Conservation (phyloP, 169 alveolate genomes). For the Cryptosporidium canis region DNA sequence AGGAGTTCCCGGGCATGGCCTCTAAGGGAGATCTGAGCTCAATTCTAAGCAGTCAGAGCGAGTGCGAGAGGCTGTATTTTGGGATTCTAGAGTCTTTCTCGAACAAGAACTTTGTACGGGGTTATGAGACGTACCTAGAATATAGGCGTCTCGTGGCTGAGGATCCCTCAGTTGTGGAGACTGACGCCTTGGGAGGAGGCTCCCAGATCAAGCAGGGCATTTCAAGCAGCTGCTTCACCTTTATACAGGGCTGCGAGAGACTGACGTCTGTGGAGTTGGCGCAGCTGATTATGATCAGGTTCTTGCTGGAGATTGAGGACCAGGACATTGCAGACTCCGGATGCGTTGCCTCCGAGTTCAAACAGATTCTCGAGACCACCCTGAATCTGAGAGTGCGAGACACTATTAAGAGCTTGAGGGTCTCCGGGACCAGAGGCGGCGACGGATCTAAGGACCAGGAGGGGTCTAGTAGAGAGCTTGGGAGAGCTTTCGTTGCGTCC, state of each 20-base stretch:
- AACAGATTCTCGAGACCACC: background rate
- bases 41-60: background rate
- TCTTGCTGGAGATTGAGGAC: constrained; percentile 3
- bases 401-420: background rate
- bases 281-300: constrained; percentile 15
- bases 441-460: background rate
- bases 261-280: constrained; percentile 22
- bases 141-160: background rate
- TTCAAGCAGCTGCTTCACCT: constrained; percentile 9
- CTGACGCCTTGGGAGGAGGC: background rate
- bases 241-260: constrained; percentile 20
- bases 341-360: background rate
- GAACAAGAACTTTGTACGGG: constrained; percentile 2
- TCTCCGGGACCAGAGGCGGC: background rate
- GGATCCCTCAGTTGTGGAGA: background rate
- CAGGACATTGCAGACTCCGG: background rate
- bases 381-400: background rate
- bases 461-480: background rate
- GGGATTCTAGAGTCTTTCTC: constrained; percentile 3
- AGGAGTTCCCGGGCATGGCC: constrained; percentile 6
- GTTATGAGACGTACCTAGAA: constrained; percentile 1
- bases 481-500: background rate
- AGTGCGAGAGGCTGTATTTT: constrained; percentile 4
- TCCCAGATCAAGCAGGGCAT: background rate
- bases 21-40: background rate